These are phyloP conservation scores for Apiospora marii DNA, from an alignment of 2,329 filamentous ascomycete genomes.

Conservation along the genomic window DNA sequence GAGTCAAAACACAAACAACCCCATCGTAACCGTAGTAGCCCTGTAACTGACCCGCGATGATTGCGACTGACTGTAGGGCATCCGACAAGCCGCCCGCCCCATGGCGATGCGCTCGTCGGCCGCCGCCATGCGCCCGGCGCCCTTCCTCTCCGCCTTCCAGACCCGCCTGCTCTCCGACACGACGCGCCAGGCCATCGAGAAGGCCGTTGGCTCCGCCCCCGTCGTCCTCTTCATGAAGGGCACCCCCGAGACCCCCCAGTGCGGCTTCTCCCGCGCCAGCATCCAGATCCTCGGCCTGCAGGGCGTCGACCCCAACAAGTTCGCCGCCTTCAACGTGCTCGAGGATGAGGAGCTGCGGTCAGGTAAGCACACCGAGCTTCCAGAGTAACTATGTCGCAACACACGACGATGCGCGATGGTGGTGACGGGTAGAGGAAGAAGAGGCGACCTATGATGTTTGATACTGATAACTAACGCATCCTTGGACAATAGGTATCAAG, in stretches of 20 bases:
- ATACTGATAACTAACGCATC: neutral
- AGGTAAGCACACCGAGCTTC: slow-evolving; percentile 59
- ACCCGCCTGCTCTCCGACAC: slow-evolving; percentile 80
- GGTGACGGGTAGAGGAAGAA: neutral
- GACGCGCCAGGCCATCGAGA: slow-evolving; percentile 85
- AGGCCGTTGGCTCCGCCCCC: slow-evolving; percentile 84
- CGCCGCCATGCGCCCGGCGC: slow-evolving; percentile 30
- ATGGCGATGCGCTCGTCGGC: slow-evolving; percentile 8
- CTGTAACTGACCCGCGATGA: neutral
- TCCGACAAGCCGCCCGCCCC: slow-evolving; percentile 22
- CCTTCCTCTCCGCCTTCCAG: slow-evolving; percentile 47
- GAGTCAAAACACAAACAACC: neutral
- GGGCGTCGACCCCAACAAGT: slow-evolving; percentile 93
- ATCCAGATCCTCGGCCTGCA: slow-evolving; percentile 96
- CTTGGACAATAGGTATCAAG: slow-evolving; percentile 77
- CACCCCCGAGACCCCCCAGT: slow-evolving; percentile 93
- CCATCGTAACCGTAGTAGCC: neutral
- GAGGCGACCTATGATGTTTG: slow-evolving; percentile 19
- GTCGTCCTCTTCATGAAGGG: slow-evolving; percentile 99
- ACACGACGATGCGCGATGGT: neutral
- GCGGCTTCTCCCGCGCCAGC: slow-evolving; percentile 92
- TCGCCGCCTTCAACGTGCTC: slow-evolving; percentile 97
- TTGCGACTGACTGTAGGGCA: neutral
- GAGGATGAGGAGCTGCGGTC: slow-evolving; percentile 87
- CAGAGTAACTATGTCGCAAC: neutral